These are phyloP conservation scores for Pseudopithomyces maydicus DNA, from an alignment of 2,329 filamentous ascomycete species.

Conservation along the genomic window DNA sequence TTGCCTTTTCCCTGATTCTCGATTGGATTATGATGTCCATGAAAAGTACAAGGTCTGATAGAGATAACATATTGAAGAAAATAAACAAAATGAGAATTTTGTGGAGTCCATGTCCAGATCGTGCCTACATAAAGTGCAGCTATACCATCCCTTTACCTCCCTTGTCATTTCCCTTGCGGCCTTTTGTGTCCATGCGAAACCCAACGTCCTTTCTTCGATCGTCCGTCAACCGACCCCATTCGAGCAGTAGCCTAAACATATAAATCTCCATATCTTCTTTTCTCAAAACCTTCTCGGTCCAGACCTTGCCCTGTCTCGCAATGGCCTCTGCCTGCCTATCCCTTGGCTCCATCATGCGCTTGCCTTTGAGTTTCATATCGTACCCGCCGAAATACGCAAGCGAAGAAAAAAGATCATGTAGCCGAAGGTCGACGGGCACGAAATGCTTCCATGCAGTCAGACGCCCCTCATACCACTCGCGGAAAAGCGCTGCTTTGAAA, in stretches of 20 bases:
- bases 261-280: conserved; percentile 76
- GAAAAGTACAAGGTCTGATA: no score
- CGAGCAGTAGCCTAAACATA: conserved; percentile 75
- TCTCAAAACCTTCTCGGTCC: conserved; percentile 41
- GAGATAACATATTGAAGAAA: not conserved
- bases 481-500: conserved; percentile 73
- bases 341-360: conserved; percentile 31
- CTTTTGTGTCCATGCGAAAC: conserved; percentile 26
- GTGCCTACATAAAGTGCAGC: conserved; percentile 1
- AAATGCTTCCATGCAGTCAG: conserved; percentile 80
- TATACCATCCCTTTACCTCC: not conserved
- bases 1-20: no score
- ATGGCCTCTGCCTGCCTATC: conserved; percentile 38
- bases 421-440: conserved; percentile 74
- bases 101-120: conserved; percentile 1
- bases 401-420: conserved; percentile 75
- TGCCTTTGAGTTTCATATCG: conserved; percentile 26
- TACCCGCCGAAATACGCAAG: conserved; percentile 69
- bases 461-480: conserved; percentile 79
- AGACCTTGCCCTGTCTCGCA: conserved; percentile 36
- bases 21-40: not conserved
- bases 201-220: conserved; percentile 42
- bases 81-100: conserved; percentile 5
- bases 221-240: conserved; percentile 60
- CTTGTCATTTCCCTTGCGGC: conserved; percentile 9